These are phyloP conservation scores for Microdochium trichocladiopsis DNA, from an alignment of 2,329 filamentous ascomycete species.

Conservation along the genomic window DNA sequence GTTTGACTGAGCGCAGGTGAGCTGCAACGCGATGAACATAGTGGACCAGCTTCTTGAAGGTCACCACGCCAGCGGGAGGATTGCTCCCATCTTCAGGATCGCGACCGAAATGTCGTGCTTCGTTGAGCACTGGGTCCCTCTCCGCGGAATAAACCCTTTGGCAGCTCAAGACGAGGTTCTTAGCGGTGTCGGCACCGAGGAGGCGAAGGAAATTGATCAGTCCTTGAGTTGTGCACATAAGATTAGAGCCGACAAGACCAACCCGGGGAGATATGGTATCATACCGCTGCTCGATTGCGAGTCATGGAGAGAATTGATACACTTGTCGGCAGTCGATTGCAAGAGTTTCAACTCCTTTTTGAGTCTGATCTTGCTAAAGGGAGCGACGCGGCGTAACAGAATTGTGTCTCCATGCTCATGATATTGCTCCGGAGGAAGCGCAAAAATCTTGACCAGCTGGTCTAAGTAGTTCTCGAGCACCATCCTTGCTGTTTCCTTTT, in stretches of 20 bases:
- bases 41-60: neutral
- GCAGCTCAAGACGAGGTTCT: neutral
- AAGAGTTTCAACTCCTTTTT: conserved; percentile 6
- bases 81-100: neutral
- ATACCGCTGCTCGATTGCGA: neutral
- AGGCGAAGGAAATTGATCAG: neutral
- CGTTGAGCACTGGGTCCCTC: neutral
- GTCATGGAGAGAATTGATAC: conserved; percentile 1
- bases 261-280: neutral
- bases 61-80: neutral
- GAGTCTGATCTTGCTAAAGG: conserved; percentile 6
- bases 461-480: conserved; percentile 10
- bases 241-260: neutral
- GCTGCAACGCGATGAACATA: neutral
- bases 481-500: conserved; percentile 8
- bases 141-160: neutral
- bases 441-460: neutral
- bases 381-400: conserved; percentile 9
- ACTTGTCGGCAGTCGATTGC: neutral
- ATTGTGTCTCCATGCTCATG: neutral
- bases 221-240: neutral
- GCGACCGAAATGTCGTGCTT: neutral
- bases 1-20: neutral
- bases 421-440: neutral
- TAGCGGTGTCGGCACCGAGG: neutral